A percentile compares a stretch with the other conserved stretches of the same genome.
Conservation (phyloP, 179 eudicot species). For the Spergularia azorica region DNA sequence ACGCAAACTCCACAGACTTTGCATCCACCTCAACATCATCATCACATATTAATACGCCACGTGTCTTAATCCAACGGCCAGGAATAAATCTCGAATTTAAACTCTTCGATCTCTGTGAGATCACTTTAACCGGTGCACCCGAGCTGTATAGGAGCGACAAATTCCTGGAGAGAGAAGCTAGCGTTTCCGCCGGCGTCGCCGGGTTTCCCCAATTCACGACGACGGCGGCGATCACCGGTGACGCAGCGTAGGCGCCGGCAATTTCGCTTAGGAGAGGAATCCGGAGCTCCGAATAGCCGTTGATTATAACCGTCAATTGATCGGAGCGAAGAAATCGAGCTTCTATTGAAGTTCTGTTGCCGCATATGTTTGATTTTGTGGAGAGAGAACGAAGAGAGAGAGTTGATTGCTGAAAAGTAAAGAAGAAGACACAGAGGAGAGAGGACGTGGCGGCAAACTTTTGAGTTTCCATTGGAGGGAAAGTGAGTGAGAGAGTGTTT, state of each 20-base stretch:
- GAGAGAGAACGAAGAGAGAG: constrained; percentile 27
- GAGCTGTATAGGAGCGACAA: constrained; percentile 51
- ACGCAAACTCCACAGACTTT: constrained; percentile 61
- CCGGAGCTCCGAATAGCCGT: constrained; percentile 80
- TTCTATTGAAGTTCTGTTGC: constrained; percentile 29
- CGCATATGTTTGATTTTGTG: constrained; percentile 39
- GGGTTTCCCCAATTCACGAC: constrained; percentile 83
- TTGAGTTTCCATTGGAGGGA: background rate
- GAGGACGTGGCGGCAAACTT: constrained; percentile 4
- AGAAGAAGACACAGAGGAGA: constrained; percentile 17
- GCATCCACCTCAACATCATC: constrained; percentile 69
- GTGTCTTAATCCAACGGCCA: constrained; percentile 57
- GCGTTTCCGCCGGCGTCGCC: constrained; percentile 48
- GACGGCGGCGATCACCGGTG: constrained; percentile 53
- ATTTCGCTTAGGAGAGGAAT: constrained; percentile 61
- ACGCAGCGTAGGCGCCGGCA: constrained; percentile 60
- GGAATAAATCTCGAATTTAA: constrained; percentile 82
- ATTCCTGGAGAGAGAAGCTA: constrained; percentile 53
- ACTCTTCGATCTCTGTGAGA: constrained; percentile 53
- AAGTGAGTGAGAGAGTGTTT: background rate
- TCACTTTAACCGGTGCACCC: constrained; percentile 52
- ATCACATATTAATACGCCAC: constrained; percentile 73
- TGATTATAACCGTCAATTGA: constrained; percentile 73
- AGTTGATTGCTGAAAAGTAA: constrained; percentile 10
- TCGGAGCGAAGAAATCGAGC: constrained; percentile 49